phyloP scores from a whole-genome alignment of 2,329 filamentous ascomycete species.

The Cadophora sp. region DNA sequence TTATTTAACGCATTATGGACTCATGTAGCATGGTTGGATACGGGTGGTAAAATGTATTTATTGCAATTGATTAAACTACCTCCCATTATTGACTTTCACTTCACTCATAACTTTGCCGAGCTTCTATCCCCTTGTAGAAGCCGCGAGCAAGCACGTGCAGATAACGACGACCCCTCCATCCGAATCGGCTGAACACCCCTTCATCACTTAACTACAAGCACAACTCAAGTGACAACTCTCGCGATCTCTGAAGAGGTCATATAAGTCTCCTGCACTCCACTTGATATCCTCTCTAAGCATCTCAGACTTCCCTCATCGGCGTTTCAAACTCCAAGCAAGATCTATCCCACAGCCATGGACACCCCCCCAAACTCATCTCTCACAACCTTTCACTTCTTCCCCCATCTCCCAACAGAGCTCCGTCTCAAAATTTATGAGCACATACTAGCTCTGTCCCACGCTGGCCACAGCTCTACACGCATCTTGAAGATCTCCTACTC shows the following conservation, averaged over 20 bases:
- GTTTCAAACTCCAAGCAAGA: background rate
- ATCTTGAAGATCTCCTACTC: slow-evolving; percentile 39
- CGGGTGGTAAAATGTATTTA: slow-evolving; percentile 10
- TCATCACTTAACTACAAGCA: background rate
- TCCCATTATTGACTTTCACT: background rate
- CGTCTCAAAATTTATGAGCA: slow-evolving; percentile 37
- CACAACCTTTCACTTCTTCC: slow-evolving; percentile 30
- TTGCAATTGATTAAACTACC: background rate
- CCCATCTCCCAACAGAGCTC: slow-evolving; percentile 37
- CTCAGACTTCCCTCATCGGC: background rate
- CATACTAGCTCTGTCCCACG: slow-evolving; percentile 22
- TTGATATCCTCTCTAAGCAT: background rate
- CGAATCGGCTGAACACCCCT: slow-evolving; percentile 3
- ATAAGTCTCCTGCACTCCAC: background rate
- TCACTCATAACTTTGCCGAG: background rate
- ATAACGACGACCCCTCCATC: slow-evolving; percentile 13
- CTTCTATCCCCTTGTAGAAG: background rate
- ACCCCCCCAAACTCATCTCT: background rate
- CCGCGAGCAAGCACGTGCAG: slow-evolving; percentile 5
- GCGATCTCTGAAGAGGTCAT: background rate
- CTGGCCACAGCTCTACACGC: slow-evolving; percentile 16
- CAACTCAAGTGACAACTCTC: background rate
- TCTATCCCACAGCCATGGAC: background rate
- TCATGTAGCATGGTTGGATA: slow-evolving; percentile 19
- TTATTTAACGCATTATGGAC: slow-evolving; percentile 17